Conservation (phyloP, 768 basidiomycete genomes). For the Mycena capillaripes region DNA sequence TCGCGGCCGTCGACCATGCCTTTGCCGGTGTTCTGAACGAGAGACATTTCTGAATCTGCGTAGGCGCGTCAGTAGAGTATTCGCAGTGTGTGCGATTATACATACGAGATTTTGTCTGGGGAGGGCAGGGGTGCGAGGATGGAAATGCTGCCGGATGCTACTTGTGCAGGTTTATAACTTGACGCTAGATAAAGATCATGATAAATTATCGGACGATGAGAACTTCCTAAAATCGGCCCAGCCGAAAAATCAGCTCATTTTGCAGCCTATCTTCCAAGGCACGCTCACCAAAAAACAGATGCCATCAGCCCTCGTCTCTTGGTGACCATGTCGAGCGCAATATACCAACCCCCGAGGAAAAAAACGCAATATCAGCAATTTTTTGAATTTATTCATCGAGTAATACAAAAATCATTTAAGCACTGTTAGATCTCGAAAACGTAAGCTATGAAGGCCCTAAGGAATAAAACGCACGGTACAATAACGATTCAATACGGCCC, state of each 20-base stretch:
- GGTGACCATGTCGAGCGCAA: no score
- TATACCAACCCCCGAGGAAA: no score
- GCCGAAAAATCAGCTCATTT: background rate
- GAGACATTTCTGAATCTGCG: slow-evolving; percentile 45
- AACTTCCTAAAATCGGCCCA: background rate
- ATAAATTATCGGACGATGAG: background rate
- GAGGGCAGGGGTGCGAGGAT: background rate
- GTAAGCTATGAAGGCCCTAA: slow-evolving; percentile 10
- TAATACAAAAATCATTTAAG: slow-evolving; percentile 1
- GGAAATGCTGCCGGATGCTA: background rate
- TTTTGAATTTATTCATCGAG: background rate
- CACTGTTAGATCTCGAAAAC: slow-evolving; percentile 22
- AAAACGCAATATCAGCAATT: no score
- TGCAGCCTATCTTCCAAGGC: no score
- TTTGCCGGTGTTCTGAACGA: slow-evolving; percentile 21
- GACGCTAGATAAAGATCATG: no score
- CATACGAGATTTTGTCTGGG: no score
- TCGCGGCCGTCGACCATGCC: slow-evolving; percentile 36
- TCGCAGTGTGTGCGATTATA: background rate
- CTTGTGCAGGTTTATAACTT: no score
- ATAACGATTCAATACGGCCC: background rate
- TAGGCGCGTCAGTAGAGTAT: background rate
- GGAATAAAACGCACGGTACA: slow-evolving; percentile 12
- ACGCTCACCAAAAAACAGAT: no score
- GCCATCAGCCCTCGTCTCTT: no score